These are phyloP conservation scores for Solanum tarapatanum DNA, from an alignment of 257 asterid genomes.

Conservation along the genomic window DNA sequence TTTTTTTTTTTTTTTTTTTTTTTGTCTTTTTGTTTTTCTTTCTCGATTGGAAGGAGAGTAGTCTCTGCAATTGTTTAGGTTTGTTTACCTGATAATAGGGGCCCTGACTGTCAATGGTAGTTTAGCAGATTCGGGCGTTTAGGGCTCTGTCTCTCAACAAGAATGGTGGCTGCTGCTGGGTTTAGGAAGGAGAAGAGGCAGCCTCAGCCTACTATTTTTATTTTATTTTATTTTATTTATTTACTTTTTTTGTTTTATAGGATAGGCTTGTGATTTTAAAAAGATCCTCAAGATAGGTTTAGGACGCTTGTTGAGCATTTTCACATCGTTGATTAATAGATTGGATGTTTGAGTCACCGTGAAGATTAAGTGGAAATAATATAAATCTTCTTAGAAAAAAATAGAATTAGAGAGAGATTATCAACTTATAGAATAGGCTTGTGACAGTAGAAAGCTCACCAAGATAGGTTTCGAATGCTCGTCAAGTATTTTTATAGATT, in stretches of 20 bases:
- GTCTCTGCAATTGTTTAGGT: not conserved
- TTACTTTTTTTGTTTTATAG: not conserved
- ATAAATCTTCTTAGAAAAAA: too few species aligned
- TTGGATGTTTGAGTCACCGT: too few species aligned
- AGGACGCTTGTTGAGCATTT: too few species aligned
- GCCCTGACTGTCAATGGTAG: not conserved
- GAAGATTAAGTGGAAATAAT: too few species aligned
- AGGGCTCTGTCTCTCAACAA: not conserved
- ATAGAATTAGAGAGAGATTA: too few species aligned
- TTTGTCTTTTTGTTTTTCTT: not conserved
- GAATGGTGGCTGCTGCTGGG: slow-evolving; percentile 1
- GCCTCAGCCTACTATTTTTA: not conserved
- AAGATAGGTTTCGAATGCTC: too few species aligned
- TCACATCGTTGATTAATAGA: too few species aligned
- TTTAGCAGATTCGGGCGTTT: not conserved
- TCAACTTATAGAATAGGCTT: too few species aligned
- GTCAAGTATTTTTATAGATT: too few species aligned
- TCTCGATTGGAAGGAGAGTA: not conserved
- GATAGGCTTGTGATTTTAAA: not conserved
- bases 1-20: not conserved
- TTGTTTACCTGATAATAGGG: not conserved
- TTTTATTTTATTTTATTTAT: not conserved
- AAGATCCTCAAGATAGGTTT: not conserved
- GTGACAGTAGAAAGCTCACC: too few species aligned
- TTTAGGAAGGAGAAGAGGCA: not conserved